Evolutionary conservation across 2,329 filamentous ascomycete genomes (phyloP).

Genomic region (Phialophora macrospora): DNA sequence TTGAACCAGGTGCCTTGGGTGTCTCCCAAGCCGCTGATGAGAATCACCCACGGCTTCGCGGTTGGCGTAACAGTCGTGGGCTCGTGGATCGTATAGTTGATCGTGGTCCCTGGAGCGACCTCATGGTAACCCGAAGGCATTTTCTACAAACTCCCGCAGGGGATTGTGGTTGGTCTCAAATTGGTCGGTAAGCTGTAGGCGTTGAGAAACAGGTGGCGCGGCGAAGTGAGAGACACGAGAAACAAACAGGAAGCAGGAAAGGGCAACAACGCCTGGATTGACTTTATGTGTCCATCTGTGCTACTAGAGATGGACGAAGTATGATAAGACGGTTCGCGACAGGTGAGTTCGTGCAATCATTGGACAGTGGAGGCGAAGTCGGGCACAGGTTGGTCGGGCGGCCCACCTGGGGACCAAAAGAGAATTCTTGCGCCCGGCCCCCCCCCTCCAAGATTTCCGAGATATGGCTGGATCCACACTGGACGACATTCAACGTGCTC

Average conservation of each 20-base stretch:
- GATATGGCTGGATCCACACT: too few species aligned
- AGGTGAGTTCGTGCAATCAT: neutral
- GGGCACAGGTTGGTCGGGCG: constrained; percentile 9
- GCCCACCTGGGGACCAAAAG: neutral
- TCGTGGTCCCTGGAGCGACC: constrained; percentile 2
- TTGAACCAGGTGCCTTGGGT: constrained; percentile 16
- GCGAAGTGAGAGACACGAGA: constrained; percentile 10
- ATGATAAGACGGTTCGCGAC: constrained; percentile 6
- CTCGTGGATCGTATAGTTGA: constrained; percentile 15
- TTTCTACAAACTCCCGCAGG: constrained; percentile 4
- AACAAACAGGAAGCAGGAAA: constrained; percentile 15
- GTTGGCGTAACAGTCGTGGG: constrained; percentile 7
- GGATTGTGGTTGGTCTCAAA: neutral
- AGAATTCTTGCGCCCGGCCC: neutral
- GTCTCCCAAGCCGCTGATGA: constrained; percentile 13
- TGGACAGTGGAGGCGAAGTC: constrained; percentile 4
- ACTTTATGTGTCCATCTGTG: constrained; percentile 4
- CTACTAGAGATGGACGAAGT: constrained; percentile 1
- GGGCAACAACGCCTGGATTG: neutral
- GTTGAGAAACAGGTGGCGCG: constrained; percentile 1
- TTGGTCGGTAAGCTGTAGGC: constrained; percentile 9
- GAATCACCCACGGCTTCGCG: constrained; percentile 7
- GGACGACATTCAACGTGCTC: too few species aligned
- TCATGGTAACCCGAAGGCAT: constrained; percentile 14
- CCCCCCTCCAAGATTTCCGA: too few species aligned